Base-by-base conservation (phyloP, 2,329 filamentous ascomycete species). In the Pestalotiopsis fici region DNA sequence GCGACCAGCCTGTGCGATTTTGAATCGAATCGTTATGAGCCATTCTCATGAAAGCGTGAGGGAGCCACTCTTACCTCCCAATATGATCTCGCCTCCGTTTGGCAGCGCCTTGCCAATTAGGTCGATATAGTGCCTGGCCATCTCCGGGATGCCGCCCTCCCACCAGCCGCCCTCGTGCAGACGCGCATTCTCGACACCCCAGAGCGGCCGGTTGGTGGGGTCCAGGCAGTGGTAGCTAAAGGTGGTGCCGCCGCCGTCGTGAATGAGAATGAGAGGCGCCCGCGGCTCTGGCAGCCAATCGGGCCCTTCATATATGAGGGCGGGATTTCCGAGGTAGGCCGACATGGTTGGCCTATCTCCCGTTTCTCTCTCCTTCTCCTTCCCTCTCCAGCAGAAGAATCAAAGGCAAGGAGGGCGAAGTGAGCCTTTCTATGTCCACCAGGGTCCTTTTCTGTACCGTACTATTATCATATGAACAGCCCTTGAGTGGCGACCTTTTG, bases 171-270 rank as follows among this genome's bases (percentile, higher is more conserved):
- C 83, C 1, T 80, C 80, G 68, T 80, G 75, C 71, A 87, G 88
- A 67, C 80, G 78, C 4, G 87, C 85, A 73, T 90, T 90, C 68
- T 82, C 77, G 66, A 90, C 86, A 64, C 83, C 87, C 69, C 85
- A 88, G 47, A 88, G 76, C 21, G 79, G 76, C 4, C 88, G 85
- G 39, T 77, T 76, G 25, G 89, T 78, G 1, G 79, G 72, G 21
- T 83, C 80, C 3, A 90, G 79, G 69, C 83, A 85, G 75, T 87
- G 82, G 74, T 90, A 90, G 70, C 82, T 83, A 72, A 87, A 88
- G 2, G 83, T 84, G 2, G 87, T 90, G 73, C 88, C 88, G 70
- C 88, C 87, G 70, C 88, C 88, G 69, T 90, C 88, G 76, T 90
- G 88, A 50, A 89, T 78, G 56, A 90, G 81, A 67, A 90, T 78